Conservation (phyloP, 2,329 filamentous ascomycete genomes). For the Fusarium palustre region DNA sequence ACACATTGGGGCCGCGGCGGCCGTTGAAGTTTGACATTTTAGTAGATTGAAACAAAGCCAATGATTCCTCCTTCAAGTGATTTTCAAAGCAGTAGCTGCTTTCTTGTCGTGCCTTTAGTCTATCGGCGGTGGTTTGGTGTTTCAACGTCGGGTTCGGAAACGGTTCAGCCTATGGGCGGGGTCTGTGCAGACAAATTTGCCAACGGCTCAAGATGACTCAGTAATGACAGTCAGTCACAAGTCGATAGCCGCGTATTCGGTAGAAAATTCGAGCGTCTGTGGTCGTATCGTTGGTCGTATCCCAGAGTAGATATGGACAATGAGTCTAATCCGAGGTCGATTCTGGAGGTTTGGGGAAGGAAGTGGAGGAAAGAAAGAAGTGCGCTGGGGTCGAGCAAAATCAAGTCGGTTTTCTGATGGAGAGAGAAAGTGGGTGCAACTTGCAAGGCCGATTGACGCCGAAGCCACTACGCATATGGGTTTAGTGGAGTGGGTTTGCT, state of each 20-base stretch:
- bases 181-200: constrained; percentile 45
- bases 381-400: constrained; percentile 27
- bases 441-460: constrained; percentile 47
- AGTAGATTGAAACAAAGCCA: constrained; percentile 2
- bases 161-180: constrained; percentile 40
- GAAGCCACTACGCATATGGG: constrained; percentile 43
- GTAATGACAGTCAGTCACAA: constrained; percentile 9
- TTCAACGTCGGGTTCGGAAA: constrained; percentile 19
- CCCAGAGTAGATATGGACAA: constrained; percentile 15
- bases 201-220: constrained; percentile 24
- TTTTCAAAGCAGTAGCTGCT: neutral
- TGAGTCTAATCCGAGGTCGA: constrained; percentile 27
- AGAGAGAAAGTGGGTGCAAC: constrained; percentile 38
- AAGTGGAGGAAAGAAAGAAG: constrained; percentile 47
- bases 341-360: constrained; percentile 36
- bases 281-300: constrained; percentile 24
- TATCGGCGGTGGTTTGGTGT: constrained; percentile 10
- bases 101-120: constrained; percentile 23
- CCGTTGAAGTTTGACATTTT: constrained; percentile 80
- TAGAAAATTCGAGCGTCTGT: constrained; percentile 9
- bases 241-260: constrained; percentile 6
- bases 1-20: constrained; percentile 86
- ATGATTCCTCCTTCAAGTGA: constrained; percentile 1
- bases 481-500: constrained; percentile 20
- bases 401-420: constrained; percentile 41